A percentile compares a stretch with the other conserved stretches of the same genome.
Evolutionary conservation across 345 rosid species (phyloP).

Genomic region (Euphorbia pulcherrima): DNA sequence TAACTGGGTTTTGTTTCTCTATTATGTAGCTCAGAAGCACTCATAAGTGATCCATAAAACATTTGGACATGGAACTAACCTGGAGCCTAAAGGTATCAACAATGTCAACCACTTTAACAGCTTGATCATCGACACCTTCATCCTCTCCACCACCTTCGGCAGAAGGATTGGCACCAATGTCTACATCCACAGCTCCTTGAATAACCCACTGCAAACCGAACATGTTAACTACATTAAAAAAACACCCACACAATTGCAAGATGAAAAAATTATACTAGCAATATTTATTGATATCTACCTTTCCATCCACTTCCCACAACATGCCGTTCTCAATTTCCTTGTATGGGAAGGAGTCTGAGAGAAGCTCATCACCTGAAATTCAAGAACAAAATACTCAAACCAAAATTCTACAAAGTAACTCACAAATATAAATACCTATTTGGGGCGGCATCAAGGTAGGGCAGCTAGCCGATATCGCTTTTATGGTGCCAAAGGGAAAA

Average conservation of each 20-base stretch:
- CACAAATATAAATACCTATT: not conserved
- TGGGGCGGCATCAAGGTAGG: too few species aligned
- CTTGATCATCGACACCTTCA: constrained; percentile 85
- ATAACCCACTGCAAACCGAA: constrained; percentile 63
- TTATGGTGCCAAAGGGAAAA: too few species aligned
- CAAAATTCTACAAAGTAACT: not conserved
- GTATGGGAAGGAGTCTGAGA: constrained; percentile 90
- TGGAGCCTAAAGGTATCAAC: constrained; percentile 98
- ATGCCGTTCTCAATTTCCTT: constrained; percentile 69
- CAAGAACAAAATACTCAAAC: not conserved
- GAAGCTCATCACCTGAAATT: constrained; percentile 47
- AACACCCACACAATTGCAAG: not conserved
- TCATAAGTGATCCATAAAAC: not conserved
- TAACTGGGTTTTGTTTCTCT: too few species aligned
- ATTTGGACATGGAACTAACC: constrained; percentile 36
- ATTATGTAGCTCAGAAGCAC: too few species aligned
- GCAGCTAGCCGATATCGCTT: too few species aligned
- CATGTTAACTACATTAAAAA: not conserved
- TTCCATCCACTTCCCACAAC: constrained; percentile 94
- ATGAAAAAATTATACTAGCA: not conserved
- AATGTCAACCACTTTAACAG: constrained; percentile 86
- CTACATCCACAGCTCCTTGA: constrained; percentile 62
- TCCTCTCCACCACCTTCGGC: constrained; percentile 83
- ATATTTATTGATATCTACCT: constrained; percentile 39
- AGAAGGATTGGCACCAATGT: constrained; percentile 97